Percentiles rank a stretch among this genome's conserved stretches.
Conservation (phyloP, 768 basidiomycete species). For the Amanita fuliginea region DNA sequence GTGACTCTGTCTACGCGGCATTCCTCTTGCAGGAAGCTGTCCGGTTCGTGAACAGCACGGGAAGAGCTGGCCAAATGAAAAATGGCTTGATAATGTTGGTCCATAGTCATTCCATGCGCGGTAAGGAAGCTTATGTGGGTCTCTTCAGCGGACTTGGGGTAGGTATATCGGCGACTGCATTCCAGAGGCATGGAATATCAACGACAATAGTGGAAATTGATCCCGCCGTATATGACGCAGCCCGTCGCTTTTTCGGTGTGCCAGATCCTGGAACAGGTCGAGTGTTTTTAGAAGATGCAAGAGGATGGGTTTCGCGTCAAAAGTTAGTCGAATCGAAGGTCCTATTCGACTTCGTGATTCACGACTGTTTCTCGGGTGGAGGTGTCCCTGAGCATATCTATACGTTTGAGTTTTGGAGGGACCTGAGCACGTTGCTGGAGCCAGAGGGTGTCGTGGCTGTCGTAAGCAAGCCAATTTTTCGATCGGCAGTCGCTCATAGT, state of each 20-base stretch:
- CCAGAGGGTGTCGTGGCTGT: constrained; percentile 72
- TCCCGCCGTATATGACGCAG: constrained; percentile 79
- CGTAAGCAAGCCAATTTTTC: constrained; percentile 31
- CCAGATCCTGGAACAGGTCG: constrained; percentile 45
- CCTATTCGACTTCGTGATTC: constrained; percentile 65
- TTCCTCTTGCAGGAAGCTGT: constrained; percentile 85
- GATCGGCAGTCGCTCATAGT: not conserved
- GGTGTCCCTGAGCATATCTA: constrained; percentile 82
- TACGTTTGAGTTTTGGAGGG: constrained; percentile 75
- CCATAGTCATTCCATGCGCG: not conserved
- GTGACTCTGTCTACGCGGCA: constrained; percentile 75
- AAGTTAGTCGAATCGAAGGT: constrained; percentile 18
- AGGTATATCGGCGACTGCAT: constrained; percentile 70
- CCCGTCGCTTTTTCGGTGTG: constrained; percentile 72
- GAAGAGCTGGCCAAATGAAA: constrained; percentile 24
- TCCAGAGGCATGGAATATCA: constrained; percentile 55
- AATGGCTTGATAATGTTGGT: constrained; percentile 67
- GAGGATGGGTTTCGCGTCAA: constrained; percentile 49
- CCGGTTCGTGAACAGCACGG: constrained; percentile 50
- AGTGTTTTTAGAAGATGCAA: constrained; percentile 72
- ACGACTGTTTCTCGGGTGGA: constrained; percentile 93
- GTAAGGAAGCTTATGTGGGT: constrained; percentile 6
- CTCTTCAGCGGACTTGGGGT: constrained; percentile 71
- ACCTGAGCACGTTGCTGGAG: constrained; percentile 50
- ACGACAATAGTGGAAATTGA: constrained; percentile 92